Evolutionary conservation across 768 basidiomycete species (phyloP), one percentile per base, ranked within the genome.

Genomic region (Asterophora lycoperdoides): DNA sequence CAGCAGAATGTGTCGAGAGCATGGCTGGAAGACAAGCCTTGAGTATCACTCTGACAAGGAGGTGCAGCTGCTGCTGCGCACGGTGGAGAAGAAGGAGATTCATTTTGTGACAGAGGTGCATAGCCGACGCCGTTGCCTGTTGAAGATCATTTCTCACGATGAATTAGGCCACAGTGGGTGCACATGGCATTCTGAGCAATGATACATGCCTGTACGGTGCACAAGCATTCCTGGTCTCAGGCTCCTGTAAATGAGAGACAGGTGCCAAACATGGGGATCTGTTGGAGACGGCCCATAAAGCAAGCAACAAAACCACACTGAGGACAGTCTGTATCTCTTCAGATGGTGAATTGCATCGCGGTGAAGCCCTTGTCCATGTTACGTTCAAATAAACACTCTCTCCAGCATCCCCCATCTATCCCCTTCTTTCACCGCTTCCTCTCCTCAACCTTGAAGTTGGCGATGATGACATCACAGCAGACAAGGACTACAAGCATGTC

Each of bases 401-500:
- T 1, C 13, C 15, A 7, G 28, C 47, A 5, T 60, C 57, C 4
- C 35, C 42, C 5, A 56, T 69, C 9, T 60, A 60, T 42, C 7
- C n/a, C n/a, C 48, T 59, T 1, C 58, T 68, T 17, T 14, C 19
- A 2, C 37, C 39, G 1, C 51, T 68, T 1, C 26, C 2, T 0
- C 44, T 67, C 19, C 50, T 69, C 36, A 60, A 69, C 41, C 42
- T 61, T 1, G 19, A 46, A 3, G 63, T 64, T 23, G 68, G 69
- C 5, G 58, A 60, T 38, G 61, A 70, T 41, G 67, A 69, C 45
- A n/a, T 68, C 13, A 69, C 69, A 5, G 44, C 51, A 1, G 66
- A 71, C 41, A 69, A 67, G 41, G 69, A 70, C 48, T 62, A 45
- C 29, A 68, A 68, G 44, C 69, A 71, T 48, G 51, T 68, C 32